Evolutionary conservation across 2,329 filamentous ascomycete species (phyloP), one percentile per base, ranked within the genome.

Genomic region (Neobulgaria alba): DNA sequence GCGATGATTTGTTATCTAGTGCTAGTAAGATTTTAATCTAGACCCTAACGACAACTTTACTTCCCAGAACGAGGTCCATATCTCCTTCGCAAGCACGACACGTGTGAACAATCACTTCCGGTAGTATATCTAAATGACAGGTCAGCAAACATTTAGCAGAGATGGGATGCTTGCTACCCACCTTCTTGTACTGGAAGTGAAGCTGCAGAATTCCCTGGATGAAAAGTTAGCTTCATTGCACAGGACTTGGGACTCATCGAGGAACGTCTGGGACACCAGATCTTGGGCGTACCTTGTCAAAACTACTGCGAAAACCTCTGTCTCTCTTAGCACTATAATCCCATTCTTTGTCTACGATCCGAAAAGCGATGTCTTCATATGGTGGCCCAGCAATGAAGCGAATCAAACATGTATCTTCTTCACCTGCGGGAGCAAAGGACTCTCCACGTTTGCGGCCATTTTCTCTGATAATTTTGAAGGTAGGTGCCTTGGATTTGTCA

Each of bases 101-200:
- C 18, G 20, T n/a, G n/a, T n/a, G n/a, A 39, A 33, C 36, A 35
- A 49, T 62, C 62, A 75, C 55, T 75, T 75, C 46, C 72, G 62
- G 60, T 76, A 76, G 52, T 73, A 76, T 51, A 76, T 69, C 72
- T 60, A 48, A 36, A 43, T 30, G 35, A 50, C 39, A 43, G 45
- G 48, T 57, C 38, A 58, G 52, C 40, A 49, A 48, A 30, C 23
- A 37, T 33, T 26, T 16, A 37, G 23, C 37, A 20, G n/a, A 16
- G 42, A 16, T 32, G 23, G 31, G 21, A 15, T 41, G 30, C 39
- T 50, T 50, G 35, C 39, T 53, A 44, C 65, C 54, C 64, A 93
- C 88, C 78, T 95, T 94, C 65, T 96, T 98, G 72, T 96, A 95
- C 63, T 95, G 89, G 62, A 98, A 98, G 62, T 96, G 90, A 43